Conservation (phyloP, 192 early-diverging fungal species). For the Pilaira anomala region DNA sequence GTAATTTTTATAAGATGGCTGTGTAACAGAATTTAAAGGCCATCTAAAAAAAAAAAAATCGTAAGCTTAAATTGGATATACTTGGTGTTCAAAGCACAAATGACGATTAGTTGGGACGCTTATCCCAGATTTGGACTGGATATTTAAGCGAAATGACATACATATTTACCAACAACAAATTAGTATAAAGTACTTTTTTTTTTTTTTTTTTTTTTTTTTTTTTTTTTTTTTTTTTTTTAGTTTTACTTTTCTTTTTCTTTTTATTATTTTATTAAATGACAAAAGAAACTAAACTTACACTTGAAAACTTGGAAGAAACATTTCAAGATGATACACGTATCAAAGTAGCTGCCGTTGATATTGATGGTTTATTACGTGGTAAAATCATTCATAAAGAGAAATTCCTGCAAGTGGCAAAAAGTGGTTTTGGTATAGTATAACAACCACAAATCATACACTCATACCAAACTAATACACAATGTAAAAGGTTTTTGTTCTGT, state of each 20-base stretch:
- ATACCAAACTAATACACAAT: too few species aligned
- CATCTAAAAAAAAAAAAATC: not conserved
- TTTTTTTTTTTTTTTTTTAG: too few species aligned
- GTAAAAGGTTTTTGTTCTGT: conserved; percentile 80
- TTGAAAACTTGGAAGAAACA: conserved; percentile 29
- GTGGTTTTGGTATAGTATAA: conserved; percentile 79
- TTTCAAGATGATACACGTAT: conserved; percentile 46
- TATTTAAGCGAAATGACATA: too few species aligned
- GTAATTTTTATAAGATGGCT: not conserved
- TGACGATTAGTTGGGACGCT: too few species aligned
- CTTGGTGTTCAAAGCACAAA: too few species aligned
- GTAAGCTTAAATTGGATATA: not conserved
- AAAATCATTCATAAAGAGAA: conserved; percentile 68
- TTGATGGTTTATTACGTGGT: conserved; percentile 71
- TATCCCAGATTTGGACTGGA: too few species aligned
- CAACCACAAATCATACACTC: not conserved
- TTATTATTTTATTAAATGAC: not conserved
- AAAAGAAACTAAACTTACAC: conserved; percentile 2
- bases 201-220: too few species aligned
- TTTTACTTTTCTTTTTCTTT: not conserved
- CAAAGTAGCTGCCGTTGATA: conserved; percentile 68
- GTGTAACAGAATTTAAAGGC: not conserved
- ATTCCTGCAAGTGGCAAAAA: conserved; percentile 57
- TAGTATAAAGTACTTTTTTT: too few species aligned
- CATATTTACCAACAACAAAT: too few species aligned